These are phyloP conservation scores for Aspergillus sp. DNA, from an alignment of 2,329 filamentous ascomycete genomes.

Conservation along the genomic window DNA sequence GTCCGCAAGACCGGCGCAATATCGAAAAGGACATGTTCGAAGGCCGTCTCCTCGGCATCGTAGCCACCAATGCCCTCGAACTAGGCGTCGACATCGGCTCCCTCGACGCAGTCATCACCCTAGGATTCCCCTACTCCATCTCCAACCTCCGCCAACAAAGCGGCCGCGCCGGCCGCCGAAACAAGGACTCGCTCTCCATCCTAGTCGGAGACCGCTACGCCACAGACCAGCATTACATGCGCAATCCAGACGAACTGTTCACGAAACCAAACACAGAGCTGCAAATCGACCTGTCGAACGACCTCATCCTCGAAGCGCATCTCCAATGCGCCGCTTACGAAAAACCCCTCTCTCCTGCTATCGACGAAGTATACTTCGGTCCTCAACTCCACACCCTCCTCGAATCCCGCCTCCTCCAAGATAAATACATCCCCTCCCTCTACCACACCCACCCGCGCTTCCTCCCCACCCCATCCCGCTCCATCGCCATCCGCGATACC, in stretches of 20 bases:
- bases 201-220: slow-evolving; percentile 86
- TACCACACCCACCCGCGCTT: slow-evolving; percentile 90
- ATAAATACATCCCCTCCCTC: slow-evolving; percentile 64
- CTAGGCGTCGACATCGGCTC: slow-evolving; percentile 94
- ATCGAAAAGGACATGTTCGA: slow-evolving; percentile 98
- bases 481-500: slow-evolving; percentile 85
- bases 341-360: slow-evolving; percentile 80
- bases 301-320: slow-evolving; percentile 89
- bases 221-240: slow-evolving; percentile 96
- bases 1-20: slow-evolving; percentile 79
- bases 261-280: slow-evolving; percentile 86
- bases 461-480: slow-evolving; percentile 77
- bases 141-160: slow-evolving; percentile 94
- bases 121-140: slow-evolving; percentile 94
- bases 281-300: slow-evolving; percentile 87
- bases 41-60: slow-evolving; percentile 86
- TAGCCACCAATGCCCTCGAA: slow-evolving; percentile 91
- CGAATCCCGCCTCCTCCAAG: slow-evolving; percentile 70
- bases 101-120: slow-evolving; percentile 88
- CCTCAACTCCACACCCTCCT: slow-evolving; percentile 71
- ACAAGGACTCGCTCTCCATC: slow-evolving; percentile 89
- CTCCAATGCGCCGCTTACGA: slow-evolving; percentile 94
- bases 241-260: slow-evolving; percentile 88
- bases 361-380: slow-evolving; percentile 80
- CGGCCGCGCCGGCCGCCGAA: slow-evolving; percentile 84